Base-by-base conservation (phyloP, 169 alveolate genomes). In the Plasmodium adleri region DNA sequence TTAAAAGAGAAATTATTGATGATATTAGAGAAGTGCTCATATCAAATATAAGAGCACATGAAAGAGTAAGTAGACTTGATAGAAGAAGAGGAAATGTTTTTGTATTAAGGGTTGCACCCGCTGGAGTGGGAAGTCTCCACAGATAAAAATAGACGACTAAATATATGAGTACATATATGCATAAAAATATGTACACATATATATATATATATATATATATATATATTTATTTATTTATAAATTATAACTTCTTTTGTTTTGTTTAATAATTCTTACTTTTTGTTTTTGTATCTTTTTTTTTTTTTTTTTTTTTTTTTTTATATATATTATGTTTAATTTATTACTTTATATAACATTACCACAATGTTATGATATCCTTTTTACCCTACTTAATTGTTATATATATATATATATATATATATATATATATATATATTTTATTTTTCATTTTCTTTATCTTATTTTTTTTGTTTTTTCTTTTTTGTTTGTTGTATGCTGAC, bases 1-100 rank as follows among this genome's bases (percentile, higher is more conserved):
- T 96, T 87, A 96, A 95, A 88, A 94, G 98, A 22, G 98, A 95
- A 78, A 94, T 96, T 47, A 94, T 96, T 54, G 98, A 95, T 64
- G 98, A 96, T 80, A 76, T 96, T 39, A 88, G 98, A 62, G 98
- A 96, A 91, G 93, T 96, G 12, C 90, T 96, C 0, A 88, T 94
- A 56, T 88, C 95, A 67, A 92, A 96, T 64, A 90, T 90, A 28
- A 92, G 98, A 13, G 98, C 98, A 15, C 94, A 92, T 20, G 96
- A 95, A 59, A 83, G 98, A 47, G 95, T 92, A 13, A 93, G 96
- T 15, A 63, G 98, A 39, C 94, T 96, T 47, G 98, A 96, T 72
- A 88, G 96, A 39, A 58, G 98, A 43, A 87, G 97, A 56, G 98
- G 98, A 0, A 96, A 96, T 75, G 98, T 96, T 8, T 96, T 92